These are phyloP conservation scores for Naganishia antarctica DNA, from an alignment of 768 basidiomycete genomes.

Conservation along the genomic window DNA sequence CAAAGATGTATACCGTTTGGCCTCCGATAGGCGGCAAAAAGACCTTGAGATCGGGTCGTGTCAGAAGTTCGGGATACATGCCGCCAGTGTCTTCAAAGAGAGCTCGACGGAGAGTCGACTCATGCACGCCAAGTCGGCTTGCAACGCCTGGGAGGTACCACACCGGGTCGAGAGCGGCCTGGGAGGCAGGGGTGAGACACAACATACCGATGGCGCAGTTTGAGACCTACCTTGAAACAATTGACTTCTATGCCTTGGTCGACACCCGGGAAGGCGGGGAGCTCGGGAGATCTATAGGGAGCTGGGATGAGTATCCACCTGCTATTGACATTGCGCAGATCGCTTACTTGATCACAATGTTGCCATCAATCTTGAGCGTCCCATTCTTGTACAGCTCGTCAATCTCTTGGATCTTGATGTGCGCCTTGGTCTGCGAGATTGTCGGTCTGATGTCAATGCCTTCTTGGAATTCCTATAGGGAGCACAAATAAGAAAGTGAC, in stretches of 20 bases:
- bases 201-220: conserved; percentile 46
- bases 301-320: not conserved
- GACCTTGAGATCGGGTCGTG: conserved; percentile 88
- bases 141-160: conserved; percentile 94
- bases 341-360: conserved; percentile 58
- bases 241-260: conserved; percentile 77
- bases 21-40: conserved; percentile 93
- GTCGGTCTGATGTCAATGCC: conserved; percentile 85
- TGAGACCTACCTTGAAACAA: conserved; percentile 11
- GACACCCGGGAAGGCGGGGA: conserved; percentile 43
- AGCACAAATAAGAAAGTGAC: conserved; percentile 1
- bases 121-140: conserved; percentile 85
- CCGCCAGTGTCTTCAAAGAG: conserved; percentile 64
- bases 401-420: conserved; percentile 89
- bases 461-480: conserved; percentile 39
- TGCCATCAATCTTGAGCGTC: conserved; percentile 70
- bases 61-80: conserved; percentile 76
- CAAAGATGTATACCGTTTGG: conserved; percentile 86
- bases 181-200: conserved; percentile 51
- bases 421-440: conserved; percentile 83
- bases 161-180: conserved; percentile 93
- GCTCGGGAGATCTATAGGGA: conserved; percentile 52
- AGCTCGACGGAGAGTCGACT: conserved; percentile 76
- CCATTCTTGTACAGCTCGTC: conserved; percentile 75
- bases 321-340: not conserved